Evolutionary conservation across 2,329 filamentous ascomycete species (phyloP).

Genomic region (Ophiostoma ulmi): DNA sequence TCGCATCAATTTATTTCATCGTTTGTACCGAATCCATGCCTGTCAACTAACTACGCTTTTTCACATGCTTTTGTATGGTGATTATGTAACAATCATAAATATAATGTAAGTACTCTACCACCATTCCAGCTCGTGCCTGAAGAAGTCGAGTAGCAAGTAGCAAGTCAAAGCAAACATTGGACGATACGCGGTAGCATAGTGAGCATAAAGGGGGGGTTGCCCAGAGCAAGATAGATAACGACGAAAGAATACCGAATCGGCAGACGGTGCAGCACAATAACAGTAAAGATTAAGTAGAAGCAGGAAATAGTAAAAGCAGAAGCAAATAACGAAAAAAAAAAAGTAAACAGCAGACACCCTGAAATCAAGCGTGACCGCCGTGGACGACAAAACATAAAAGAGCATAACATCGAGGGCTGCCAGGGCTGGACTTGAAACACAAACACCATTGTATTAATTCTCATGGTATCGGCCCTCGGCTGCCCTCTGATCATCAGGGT

Average conservation of each 20-base stretch:
- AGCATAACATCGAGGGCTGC: background rate
- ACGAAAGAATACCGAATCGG: conserved; percentile 11
- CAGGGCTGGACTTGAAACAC: background rate
- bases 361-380: background rate
- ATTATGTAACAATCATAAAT: background rate
- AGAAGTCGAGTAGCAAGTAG: background rate
- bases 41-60: background rate
- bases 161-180: background rate
- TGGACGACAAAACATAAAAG: background rate
- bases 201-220: background rate
- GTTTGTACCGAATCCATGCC: no score
- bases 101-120: background rate
- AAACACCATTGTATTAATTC: background rate
- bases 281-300: background rate
- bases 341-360: background rate
- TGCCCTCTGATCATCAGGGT: background rate
- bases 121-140: background rate
- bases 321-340: conserved; percentile 8
- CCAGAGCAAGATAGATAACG: conserved; percentile 12
- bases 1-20: background rate
- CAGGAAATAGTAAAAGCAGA: background rate
- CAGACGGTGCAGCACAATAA: conserved; percentile 13
- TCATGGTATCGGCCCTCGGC: background rate
- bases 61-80: background rate
- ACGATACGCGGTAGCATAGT: background rate